Percentiles rank a stretch among this genome's conserved stretches.
phyloP scores from a whole-genome alignment of 176 grass and related monocot species.

The Avena insularis region DNA sequence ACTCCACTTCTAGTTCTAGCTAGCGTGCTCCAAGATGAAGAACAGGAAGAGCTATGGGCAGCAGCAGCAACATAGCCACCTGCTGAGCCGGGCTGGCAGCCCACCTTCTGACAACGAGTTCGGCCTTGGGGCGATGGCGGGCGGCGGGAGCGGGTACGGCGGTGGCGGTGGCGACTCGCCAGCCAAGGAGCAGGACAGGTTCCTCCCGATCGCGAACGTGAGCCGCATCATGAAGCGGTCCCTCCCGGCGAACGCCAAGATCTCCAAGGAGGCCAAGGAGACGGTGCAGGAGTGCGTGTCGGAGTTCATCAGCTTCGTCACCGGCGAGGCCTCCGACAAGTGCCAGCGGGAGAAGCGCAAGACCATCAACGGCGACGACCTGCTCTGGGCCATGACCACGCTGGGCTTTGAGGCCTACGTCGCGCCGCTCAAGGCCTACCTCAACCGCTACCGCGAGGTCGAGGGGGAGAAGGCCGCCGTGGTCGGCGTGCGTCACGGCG shows the following conservation, averaged over 20 bases:
- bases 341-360: conserved; percentile 98
- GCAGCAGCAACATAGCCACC: conserved; percentile 26
- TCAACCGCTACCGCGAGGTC: conserved; percentile 72
- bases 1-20: background rate
- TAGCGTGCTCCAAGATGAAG: conserved; percentile 56
- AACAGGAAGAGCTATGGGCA: conserved; percentile 59
- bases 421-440: conserved; percentile 69
- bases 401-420: conserved; percentile 90
- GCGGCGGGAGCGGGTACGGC: conserved; percentile 35
- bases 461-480: conserved; percentile 80
- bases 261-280: conserved; percentile 93
- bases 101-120: conserved; percentile 78
- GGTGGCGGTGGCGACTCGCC: conserved; percentile 53
- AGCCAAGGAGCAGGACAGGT: conserved; percentile 83
- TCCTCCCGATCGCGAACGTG: conserved; percentile 95
- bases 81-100: conserved; percentile 62
- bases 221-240: conserved; percentile 92
- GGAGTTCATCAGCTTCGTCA: conserved; percentile 97
- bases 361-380: conserved; percentile 97
- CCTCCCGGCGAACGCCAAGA: conserved; percentile 90
- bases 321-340: conserved; percentile 96
- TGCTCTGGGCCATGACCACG: conserved; percentile 93
- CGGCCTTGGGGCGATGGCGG: conserved; percentile 6
- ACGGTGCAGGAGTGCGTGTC: conserved; percentile 99
- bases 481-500: conserved; percentile 30